Evolutionary conservation across 768 basidiomycete species (phyloP).

Genomic region (Roridomyces roridus): DNA sequence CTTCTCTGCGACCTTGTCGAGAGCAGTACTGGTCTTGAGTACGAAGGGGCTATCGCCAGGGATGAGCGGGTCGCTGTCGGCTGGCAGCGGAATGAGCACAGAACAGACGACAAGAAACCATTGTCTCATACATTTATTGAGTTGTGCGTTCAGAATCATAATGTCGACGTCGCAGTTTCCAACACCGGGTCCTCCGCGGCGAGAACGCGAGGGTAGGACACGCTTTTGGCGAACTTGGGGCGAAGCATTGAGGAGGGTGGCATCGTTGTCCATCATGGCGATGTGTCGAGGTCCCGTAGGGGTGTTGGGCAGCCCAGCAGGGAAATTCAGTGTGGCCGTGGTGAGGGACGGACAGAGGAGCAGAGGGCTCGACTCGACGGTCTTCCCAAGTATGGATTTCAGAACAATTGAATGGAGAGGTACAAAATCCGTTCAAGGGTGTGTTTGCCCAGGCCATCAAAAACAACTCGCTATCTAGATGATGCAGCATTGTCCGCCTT

Average conservation of each 20-base stretch:
- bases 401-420: neutral
- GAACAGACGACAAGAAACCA: constrained; percentile 16
- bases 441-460: no score
- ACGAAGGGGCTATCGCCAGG: constrained; percentile 69
- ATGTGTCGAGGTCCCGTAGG: constrained; percentile 6
- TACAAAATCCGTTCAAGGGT: neutral
- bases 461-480: no score
- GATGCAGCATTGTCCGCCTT: no score
- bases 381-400: neutral
- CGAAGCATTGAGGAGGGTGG: constrained; percentile 38
- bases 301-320: constrained; percentile 3
- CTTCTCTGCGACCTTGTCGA: constrained; percentile 44
- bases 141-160: constrained; percentile 84
- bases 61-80: constrained; percentile 75
- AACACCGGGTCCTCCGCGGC: constrained; percentile 82
- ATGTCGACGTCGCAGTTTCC: constrained; percentile 81
- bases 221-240: constrained; percentile 68
- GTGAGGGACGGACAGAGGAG: neutral
- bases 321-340: constrained; percentile 1
- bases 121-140: constrained; percentile 67
- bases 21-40: constrained; percentile 72
- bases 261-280: constrained; percentile 43
- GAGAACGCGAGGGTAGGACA: constrained; percentile 80
- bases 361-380: neutral
- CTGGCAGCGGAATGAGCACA: constrained; percentile 44